Evolutionary conservation across 495 filamentous ascomycete genomes (phyloP), one percentile per base, ranked within the genome.

Genomic region (Neurospora africana): DNA sequence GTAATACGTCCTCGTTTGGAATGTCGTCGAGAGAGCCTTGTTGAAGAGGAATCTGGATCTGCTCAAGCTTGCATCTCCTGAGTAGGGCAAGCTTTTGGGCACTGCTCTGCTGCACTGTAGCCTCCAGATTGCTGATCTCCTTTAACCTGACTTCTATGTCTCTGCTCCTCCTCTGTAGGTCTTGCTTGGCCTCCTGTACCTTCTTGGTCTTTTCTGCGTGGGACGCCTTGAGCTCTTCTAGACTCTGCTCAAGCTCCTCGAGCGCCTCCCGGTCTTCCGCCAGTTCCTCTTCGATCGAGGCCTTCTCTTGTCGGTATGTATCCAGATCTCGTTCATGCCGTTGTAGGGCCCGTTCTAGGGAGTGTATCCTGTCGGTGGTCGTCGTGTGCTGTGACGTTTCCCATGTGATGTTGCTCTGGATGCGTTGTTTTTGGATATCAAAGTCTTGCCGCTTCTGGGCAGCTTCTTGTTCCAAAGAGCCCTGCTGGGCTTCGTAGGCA

Each of bases 401-500:
- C 80, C 93, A 97, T 70, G 83, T 88, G 58, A 97, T 83, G 74
- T 90, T 90, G 77, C 89, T 93, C 76, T 95, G 86, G 41, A 99
- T 86, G 68, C 87, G 88, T 73, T 89, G 90, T 81, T 90, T 95
- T 78, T 98, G 95, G 17, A 89, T 88, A 35, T 88, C 91, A 76
- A 97, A 98, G 72, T 93, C 91, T 30, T 93, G 88, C 71, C 91
- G 92, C 82, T 94, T 95, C 80, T 94, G 89, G 3, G 91, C 89
- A 44, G 89, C 91, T 76, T 98, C 94, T 80, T 97, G 91, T 76
- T 98, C 94, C 68, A 95, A 78, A 17, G 90, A 92, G 40, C 95
- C 95, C 79, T 98, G 95, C 72, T 96, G 94, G 8, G 90, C 91
- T 80, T 98, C 93, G 76, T 98, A 99, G 41, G 91, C 90, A 27